A percentile compares a stretch with the other conserved stretches of the same genome.
Conservation (phyloP, 371 early-diverging fungal species). For the Circinella minor region DNA sequence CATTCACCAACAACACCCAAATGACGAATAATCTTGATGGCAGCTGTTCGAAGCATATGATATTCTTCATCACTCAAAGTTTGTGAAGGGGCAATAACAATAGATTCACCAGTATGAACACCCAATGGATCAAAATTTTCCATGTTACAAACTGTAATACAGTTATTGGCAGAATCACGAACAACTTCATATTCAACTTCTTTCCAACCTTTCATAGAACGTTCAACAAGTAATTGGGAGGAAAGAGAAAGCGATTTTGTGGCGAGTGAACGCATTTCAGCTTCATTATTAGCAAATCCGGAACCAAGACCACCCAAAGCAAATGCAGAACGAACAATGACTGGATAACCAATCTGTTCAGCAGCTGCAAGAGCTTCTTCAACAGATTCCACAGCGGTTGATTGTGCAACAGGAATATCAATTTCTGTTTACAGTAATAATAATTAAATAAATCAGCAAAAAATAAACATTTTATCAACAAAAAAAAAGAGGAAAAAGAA, state of each 20-base stretch:
- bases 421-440: slow-evolving; percentile 62
- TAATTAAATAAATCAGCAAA: slow-evolving; percentile 61
- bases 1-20: slow-evolving; percentile 96
- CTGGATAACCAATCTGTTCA: slow-evolving; percentile 83
- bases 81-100: slow-evolving; percentile 95
- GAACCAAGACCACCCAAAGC: slow-evolving; percentile 94
- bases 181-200: slow-evolving; percentile 97
- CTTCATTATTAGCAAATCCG: slow-evolving; percentile 83
- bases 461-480: slow-evolving; percentile 13
- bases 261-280: slow-evolving; percentile 73
- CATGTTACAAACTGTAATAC: slow-evolving; percentile 98
- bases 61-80: slow-evolving; percentile 93
- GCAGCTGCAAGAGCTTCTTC: slow-evolving; percentile 89
- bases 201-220: slow-evolving; percentile 98
- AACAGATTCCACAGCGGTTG: slow-evolving; percentile 80
- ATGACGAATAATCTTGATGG: slow-evolving; percentile 92
- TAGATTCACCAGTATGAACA: slow-evolving; percentile 95
- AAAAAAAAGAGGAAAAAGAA: not conserved
- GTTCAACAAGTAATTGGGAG: slow-evolving; percentile 90
- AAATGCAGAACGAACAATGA: slow-evolving; percentile 92
- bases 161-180: slow-evolving; percentile 92
- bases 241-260: slow-evolving; percentile 79
- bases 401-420: slow-evolving; percentile 85
- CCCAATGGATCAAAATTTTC: slow-evolving; percentile 98
- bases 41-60: slow-evolving; percentile 91